Base-by-base conservation (phyloP, 495 filamentous ascomycete species). In the Lasiosphaeris hirsuta region DNA sequence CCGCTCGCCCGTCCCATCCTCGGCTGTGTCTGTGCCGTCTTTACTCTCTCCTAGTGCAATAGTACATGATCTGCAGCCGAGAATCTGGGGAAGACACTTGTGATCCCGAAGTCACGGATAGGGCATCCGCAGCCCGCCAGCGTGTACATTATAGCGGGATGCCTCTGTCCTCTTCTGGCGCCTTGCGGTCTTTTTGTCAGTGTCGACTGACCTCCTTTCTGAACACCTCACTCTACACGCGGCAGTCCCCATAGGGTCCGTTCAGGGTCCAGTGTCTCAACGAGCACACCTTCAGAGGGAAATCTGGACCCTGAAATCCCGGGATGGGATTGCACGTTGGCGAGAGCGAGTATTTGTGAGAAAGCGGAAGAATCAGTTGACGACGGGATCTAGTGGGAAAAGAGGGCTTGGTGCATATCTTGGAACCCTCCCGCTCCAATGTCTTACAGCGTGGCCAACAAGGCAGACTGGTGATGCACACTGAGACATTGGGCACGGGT, bases 1-100 rank as follows among this genome's bases (percentile, higher is more conserved):
- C 23, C 23, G 23, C 23, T 30, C 5, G 23, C 5, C 23, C 23
- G 23, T 30, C 23, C 23, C 23, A 30, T 30, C 23, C 23, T 30
- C 23, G 23, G 23, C 23, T 5, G 23, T 30, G 23, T 30, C 23
- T 30, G 23, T 30, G 23, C 5, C 23, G 23, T 30, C 23, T 30
- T 30, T n/a, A n/a, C 23, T 30, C 23, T 30, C 23, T 30, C 23
- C 23, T 2, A 2, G 23, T 30, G 23, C 5, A 5, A 30, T 10
- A 45, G 30, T 45, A 45, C n/a, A 45, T 45, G 43, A 45, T 45
- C 43, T 45, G 43, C 43, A 23, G 43, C 43, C 43, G 43, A 45
- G 30, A 45, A 45, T 45, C 43, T 45, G 43, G 43, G 43, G 43
- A 45, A 45, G 43, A 15, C 42, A 45, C 43, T 45, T 23, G 18